phyloP scores from a whole-genome alignment of 129 eudicot species.

The Artemisia annua region DNA sequence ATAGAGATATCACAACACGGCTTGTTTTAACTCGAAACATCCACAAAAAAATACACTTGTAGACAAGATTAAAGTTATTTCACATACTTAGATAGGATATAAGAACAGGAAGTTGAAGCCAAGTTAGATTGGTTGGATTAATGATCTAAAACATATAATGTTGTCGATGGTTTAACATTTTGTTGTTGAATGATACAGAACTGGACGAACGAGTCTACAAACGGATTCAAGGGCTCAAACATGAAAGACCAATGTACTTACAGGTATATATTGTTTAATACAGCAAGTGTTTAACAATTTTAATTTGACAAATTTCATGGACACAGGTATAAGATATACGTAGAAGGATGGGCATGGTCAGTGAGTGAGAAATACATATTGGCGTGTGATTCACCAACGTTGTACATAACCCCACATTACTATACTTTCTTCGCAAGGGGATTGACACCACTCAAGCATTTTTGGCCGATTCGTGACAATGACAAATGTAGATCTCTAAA shows the following conservation, averaged over 20 bases:
- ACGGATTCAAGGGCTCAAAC: conserved; percentile 61
- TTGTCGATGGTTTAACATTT: neutral
- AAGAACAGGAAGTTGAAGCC: no score
- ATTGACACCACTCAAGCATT: conserved; percentile 66
- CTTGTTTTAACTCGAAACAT: no score
- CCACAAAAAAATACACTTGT: no score
- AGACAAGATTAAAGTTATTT: no score
- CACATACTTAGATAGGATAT: conserved; percentile 18
- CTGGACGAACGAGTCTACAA: conserved; percentile 53
- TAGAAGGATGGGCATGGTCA: conserved; percentile 98
- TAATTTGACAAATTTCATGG: neutral
- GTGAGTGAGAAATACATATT: conserved; percentile 83
- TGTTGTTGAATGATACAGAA: conserved; percentile 41
- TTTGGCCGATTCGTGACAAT: conserved; percentile 72
- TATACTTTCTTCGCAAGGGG: conserved; percentile 74
- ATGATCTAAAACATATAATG: neutral
- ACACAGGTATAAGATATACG: conserved; percentile 70
- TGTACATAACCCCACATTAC: conserved; percentile 52
- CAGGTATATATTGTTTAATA: conserved; percentile 34
- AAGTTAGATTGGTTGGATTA: neutral
- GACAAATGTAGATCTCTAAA: conserved; percentile 71
- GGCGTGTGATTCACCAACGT: conserved; percentile 73
- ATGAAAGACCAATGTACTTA: conserved; percentile 77
- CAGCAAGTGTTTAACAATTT: no score
- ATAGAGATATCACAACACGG: no score